Base-by-base conservation (phyloP, 108 stramenopile species). In the Chaetoceros tenuissimus region DNA sequence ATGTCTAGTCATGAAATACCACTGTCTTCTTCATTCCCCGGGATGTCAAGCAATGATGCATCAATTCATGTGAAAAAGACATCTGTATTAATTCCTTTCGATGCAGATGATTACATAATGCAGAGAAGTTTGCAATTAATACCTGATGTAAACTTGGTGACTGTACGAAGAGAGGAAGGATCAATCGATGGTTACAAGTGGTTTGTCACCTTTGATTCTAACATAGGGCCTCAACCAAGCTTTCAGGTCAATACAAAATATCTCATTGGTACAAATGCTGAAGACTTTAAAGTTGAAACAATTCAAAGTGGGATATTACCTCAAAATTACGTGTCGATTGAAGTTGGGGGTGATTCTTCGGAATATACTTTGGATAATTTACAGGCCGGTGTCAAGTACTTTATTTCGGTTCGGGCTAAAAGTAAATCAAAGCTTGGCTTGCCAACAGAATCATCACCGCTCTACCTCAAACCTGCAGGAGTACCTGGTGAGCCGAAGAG, bases 141-240 rank as follows among this genome's bases (percentile, higher is more conserved):
- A 46, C 67, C 74, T 22, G 66, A 68, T 62, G 58, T 91, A 3
- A 84, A 73, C 27, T 64, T 75, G 24, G 92, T 93, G 1, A 31
- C 65, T 3, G 87, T 89, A 27, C 48, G 67, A 25, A 72, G 82
- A 3, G 57, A 67, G 27, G 30, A 56, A 50, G 71, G 59, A 19
- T n/a, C n/a, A 28, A 23, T 30, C 47, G 68, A 61, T 34, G 89
- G 84, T 7, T 91, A 67, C 60, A 20, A 49, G 1, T 93, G 87
- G 87, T 54, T 54, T 29, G 66, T 93, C 24, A 86, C 88, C 2
- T 93, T 93, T 56, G 46, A 57, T 2, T 66, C 82, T 8, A 74
- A 86, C 43, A 55, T 82, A 31, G 91, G 91, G n/a, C 71, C 87
- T 24, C 75, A 86, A 21, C 80, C 79, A 2, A 48, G 66, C 31